Percentiles rank a stretch among this genome's conserved stretches.
phyloP scores from a whole-genome alignment of 2,329 filamentous ascomycete species.

The Colletotrichum cereale region DNA sequence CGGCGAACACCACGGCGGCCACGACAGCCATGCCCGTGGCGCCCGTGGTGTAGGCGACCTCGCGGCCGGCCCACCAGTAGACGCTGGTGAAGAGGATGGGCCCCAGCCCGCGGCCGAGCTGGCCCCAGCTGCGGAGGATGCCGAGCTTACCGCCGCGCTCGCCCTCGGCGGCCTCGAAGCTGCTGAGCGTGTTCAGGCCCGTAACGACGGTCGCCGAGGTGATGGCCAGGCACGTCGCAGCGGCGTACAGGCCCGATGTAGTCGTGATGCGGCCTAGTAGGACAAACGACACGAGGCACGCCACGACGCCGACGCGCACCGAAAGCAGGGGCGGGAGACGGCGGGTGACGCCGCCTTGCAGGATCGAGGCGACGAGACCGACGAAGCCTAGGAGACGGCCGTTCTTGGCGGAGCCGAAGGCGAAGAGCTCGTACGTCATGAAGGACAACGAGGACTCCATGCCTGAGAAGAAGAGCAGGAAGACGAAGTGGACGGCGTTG shows the following conservation, averaged over 20 bases:
- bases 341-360: constrained; percentile 92
- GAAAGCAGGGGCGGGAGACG: constrained; percentile 84
- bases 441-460: constrained; percentile 99
- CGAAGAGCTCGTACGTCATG: constrained; percentile 95
- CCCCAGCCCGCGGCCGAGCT: constrained; percentile 87
- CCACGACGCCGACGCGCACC: constrained; percentile 82
- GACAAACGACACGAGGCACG: constrained; percentile 84
- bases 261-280: constrained; percentile 79
- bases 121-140: constrained; percentile 83
- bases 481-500: constrained; percentile 88
- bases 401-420: constrained; percentile 82
- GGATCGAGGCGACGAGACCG: constrained; percentile 88
- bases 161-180: constrained; percentile 83
- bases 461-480: constrained; percentile 96
- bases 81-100: constrained; percentile 92
- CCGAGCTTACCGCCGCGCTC: constrained; percentile 91
- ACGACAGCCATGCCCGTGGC: constrained; percentile 85
- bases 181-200: constrained; percentile 89
- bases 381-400: constrained; percentile 91
- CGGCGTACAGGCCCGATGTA: constrained; percentile 79
- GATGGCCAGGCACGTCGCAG: constrained; percentile 85
- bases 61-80: constrained; percentile 98
- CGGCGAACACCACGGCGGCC: constrained; percentile 75
- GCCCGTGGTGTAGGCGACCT: constrained; percentile 85
- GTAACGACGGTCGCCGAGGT: constrained; percentile 97